Conservation (phyloP, 345 rosid genomes). For the Lepidium africanum region DNA sequence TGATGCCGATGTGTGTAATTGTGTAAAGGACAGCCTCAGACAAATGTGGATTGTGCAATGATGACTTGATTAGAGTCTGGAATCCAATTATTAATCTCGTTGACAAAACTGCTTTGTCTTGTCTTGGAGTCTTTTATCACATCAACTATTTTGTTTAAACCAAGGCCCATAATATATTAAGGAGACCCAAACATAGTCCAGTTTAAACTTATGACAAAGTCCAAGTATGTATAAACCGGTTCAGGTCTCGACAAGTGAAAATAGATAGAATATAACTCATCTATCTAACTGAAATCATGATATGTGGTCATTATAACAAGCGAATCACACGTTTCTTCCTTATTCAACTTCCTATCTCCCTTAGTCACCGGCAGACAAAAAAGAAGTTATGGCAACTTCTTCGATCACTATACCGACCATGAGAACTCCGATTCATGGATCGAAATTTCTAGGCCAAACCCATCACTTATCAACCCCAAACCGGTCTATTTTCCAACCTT, state of each 20-base stretch:
- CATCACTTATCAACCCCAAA: conserved; percentile 17
- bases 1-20: background rate
- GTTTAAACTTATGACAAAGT: background rate
- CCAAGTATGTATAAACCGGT: conserved; percentile 3
- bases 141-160: background rate
- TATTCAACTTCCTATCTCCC: background rate
- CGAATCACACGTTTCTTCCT: background rate
- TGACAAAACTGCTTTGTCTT: conserved; percentile 12
- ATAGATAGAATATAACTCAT: conserved; percentile 10
- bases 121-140: background rate
- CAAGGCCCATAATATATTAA: background rate
- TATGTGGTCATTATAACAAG: conserved; percentile 23
- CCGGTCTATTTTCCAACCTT: conserved; percentile 21
- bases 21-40: conserved; percentile 5
- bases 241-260: background rate
- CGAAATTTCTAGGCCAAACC: conserved; percentile 43
- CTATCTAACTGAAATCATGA: conserved; percentile 25
- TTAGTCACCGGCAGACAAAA: background rate
- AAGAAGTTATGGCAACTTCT: conserved; percentile 41
- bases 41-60: conserved; percentile 4
- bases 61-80: background rate
- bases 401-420: conserved; percentile 45
- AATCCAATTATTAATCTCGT: conserved; percentile 19
- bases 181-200: background rate
- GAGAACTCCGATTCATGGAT: conserved; percentile 27